These are phyloP conservation scores for Penicillium sp. DNA, from an alignment of 2,329 filamentous ascomycete species.

Conservation along the genomic window DNA sequence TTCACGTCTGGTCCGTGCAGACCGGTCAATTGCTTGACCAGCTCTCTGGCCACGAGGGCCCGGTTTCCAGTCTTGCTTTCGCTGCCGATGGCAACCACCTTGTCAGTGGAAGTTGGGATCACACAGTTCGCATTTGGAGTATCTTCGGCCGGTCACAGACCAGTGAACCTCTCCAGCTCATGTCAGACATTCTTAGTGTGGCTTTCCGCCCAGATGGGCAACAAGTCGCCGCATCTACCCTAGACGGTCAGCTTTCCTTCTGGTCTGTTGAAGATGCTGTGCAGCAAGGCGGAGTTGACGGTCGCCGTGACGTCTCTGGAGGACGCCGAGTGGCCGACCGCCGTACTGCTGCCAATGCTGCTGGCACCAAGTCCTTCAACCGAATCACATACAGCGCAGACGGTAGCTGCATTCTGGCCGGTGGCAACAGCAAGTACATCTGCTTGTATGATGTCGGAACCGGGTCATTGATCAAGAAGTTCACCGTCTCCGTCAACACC, in stretches of 20 bases:
- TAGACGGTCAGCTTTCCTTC: slow-evolving; percentile 93
- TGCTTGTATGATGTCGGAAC: slow-evolving; percentile 95
- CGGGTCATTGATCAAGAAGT: slow-evolving; percentile 89
- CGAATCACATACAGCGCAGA: slow-evolving; percentile 90
- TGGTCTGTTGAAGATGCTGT: slow-evolving; percentile 88
- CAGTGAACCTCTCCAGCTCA: slow-evolving; percentile 87
- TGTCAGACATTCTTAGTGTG: slow-evolving; percentile 85
- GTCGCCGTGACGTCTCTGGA: slow-evolving; percentile 86
- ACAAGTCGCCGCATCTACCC: slow-evolving; percentile 85
- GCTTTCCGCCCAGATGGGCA: slow-evolving; percentile 86
- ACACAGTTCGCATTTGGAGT: slow-evolving; percentile 92
- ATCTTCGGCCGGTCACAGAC: slow-evolving; percentile 93
- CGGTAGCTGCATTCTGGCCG: slow-evolving; percentile 84
- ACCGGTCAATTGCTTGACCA: slow-evolving; percentile 92
- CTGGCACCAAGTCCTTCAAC: slow-evolving; percentile 86
- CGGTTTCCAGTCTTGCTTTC: slow-evolving; percentile 84
- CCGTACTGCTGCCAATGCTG: slow-evolving; percentile 83
- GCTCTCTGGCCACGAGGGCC: slow-evolving; percentile 88
- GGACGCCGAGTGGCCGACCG: slow-evolving; percentile 86
- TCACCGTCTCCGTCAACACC: slow-evolving; percentile 92
- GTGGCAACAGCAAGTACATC: slow-evolving; percentile 97
- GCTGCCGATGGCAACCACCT: slow-evolving; percentile 80
- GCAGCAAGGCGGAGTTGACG: slow-evolving; percentile 83
- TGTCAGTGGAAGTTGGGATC: slow-evolving; percentile 94
- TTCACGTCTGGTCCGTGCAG: slow-evolving; percentile 98